These are phyloP conservation scores for Ramularia endophylla DNA, from an alignment of 2,329 filamentous ascomycete genomes.

Conservation along the genomic window DNA sequence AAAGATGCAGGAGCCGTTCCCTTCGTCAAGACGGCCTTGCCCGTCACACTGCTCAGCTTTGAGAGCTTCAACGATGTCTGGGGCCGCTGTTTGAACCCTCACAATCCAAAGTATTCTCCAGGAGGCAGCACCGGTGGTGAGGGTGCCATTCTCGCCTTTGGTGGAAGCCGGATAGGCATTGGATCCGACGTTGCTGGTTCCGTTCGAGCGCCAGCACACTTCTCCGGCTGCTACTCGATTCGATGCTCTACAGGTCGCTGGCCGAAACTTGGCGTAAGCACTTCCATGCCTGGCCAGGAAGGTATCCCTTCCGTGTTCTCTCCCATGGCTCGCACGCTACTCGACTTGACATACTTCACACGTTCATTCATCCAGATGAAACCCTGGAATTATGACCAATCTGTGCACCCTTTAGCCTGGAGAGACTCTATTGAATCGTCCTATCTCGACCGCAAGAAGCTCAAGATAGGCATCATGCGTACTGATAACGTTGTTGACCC, in stretches of 20 bases:
- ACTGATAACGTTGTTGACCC: constrained; percentile 73
- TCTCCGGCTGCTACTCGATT: constrained; percentile 80
- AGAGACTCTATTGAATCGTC: constrained; percentile 55
- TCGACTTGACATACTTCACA: constrained; percentile 80
- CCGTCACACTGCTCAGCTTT: constrained; percentile 79
- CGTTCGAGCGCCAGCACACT: constrained; percentile 80
- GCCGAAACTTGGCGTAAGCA: constrained; percentile 77
- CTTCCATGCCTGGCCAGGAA: constrained; percentile 89
- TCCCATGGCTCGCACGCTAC: constrained; percentile 82
- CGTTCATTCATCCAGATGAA: constrained; percentile 70
- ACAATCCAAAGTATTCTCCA: constrained; percentile 76
- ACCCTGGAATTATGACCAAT: constrained; percentile 85
- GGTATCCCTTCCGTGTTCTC: constrained; percentile 84
- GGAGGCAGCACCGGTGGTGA: constrained; percentile 88
- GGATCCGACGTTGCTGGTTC: constrained; percentile 89
- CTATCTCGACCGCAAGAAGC: constrained; percentile 55
- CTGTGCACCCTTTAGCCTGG: constrained; percentile 82
- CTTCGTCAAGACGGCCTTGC: constrained; percentile 88
- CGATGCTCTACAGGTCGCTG: constrained; percentile 84
- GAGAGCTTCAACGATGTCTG: constrained; percentile 76
- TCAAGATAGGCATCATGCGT: constrained; percentile 70
- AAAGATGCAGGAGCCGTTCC: constrained; percentile 84
- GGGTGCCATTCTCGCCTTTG: constrained; percentile 71
- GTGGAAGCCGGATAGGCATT: constrained; percentile 77
- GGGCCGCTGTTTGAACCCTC: constrained; percentile 76